Evolutionary conservation across 1,284 basidiomycete species (phyloP), one percentile per base, ranked within the genome.

Genomic region (Leccinum ponderosum): DNA sequence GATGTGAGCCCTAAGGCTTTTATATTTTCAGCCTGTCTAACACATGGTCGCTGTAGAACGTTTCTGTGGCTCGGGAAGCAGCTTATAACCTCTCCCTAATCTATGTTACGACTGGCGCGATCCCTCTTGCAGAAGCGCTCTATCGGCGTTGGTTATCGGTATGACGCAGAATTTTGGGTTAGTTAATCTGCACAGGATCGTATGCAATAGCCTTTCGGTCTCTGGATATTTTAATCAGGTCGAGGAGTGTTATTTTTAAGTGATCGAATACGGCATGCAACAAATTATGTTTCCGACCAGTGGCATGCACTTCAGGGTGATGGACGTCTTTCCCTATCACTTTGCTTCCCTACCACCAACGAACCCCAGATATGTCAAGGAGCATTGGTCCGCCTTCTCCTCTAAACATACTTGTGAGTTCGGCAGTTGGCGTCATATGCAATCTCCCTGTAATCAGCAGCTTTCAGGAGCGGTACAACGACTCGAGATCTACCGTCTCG

Each of bases 51-150:
- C 37, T 47, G 53, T 29, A 73, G 70, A 64, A 65, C 37, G 52
- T 63, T 33, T 66, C 51, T 50, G 57, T 62, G 66, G 79, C 83
- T 56, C 81, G 81, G 63, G 91, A 95, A 69, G 87, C 94, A 3
- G 95, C 94, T 0, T 95, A 95, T 76, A 97, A 97, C 68, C 81
- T 97, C 48, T 87, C 90, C 9, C 77, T 93, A 51, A 89, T 97
- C 47, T 95, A 90, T 76, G 84, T 89, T 8, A 84, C 85, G 52
- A 91, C 90, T 1, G 93, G 91, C 2, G 89, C 90, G 4, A 80
- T 83, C 3, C 81, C 86, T 3, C 74, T 93, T 12, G 91, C 89
- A 4, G 80, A 88, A 59, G 77, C 74, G 0, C 73, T 93, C 52
- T 90, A 89, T 71, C 80, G 83, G 44, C 81, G 82, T 17, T 93